Evolutionary conservation across 2,329 filamentous ascomycete species (phyloP), one percentile per base, ranked within the genome.

Genomic region (Cladosporium sphaerospermum): DNA sequence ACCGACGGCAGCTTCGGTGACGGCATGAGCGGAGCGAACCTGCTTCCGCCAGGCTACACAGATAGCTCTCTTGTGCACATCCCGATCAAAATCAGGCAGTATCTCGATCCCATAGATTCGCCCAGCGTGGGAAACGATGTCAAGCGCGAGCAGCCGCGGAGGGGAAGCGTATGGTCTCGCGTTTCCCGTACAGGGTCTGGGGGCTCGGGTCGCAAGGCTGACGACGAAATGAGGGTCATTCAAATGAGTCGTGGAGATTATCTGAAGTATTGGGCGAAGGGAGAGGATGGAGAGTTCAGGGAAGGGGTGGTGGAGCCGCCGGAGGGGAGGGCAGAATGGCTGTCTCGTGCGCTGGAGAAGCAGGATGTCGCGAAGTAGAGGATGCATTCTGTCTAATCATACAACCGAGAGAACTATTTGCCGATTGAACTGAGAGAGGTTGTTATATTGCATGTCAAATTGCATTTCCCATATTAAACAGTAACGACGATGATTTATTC

Each of bases 241-340:
- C 45, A 37, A 7, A 61, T 62, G 60, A 57, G 45, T 40, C 50
- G 57, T 6, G 55, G 53, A 3, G 60, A 62, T 16, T 60, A 62
- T 45, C 36, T 58, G 41, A 56, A 55, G 46, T 58, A 60, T 28
- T 62, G 57, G 57, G 57, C 52, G 7, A 61, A 61, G 23, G 57
- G 56, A 9, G 56, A 60, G 31, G 51, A 61, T 42, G 60, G 59
- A 4, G 8, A 48, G 1, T 62, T 55, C 36, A 41, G 52, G n/a
- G 36, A 54, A 0, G 45, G 41, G 9, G 57, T 61, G 7, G 47
- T 49, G 37, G 54, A 56, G 36, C 59, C 59, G 14, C 49, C 45
- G 2, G 58, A 50, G 11, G 59, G 58, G 1, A 54, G 58, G 41
- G 49, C 47, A 33, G 55, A 56, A 40, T 61, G 60, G 60, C 44